These are phyloP conservation scores for Volutella citrinella DNA, from an alignment of 2,329 filamentous ascomycete species.

Conservation along the genomic window DNA sequence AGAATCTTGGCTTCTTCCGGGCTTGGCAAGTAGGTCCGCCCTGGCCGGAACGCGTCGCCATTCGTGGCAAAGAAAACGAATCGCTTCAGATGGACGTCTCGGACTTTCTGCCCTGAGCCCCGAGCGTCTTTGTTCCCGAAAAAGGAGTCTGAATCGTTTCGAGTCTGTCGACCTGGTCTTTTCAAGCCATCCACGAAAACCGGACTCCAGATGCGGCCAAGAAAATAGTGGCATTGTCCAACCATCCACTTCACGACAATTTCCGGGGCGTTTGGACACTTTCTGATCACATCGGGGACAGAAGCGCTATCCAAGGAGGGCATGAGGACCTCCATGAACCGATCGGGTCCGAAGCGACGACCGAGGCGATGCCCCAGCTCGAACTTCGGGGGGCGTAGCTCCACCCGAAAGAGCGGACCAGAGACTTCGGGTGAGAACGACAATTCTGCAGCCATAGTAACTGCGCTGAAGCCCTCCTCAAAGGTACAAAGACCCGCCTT, in stretches of 20 bases:
- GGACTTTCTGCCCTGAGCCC: too few species aligned
- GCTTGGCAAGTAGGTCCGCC: conserved; percentile 15
- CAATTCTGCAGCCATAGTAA: conserved; percentile 44
- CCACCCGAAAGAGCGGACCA: conserved; percentile 43
- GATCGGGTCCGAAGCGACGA: conserved; percentile 55
- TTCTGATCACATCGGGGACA: conserved; percentile 25
- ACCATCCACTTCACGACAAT: conserved; percentile 30
- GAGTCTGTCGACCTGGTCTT: too few species aligned
- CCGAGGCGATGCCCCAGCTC: conserved; percentile 50
- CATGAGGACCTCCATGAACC: conserved; percentile 55
- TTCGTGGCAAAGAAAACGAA: conserved; percentile 55
- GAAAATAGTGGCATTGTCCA: conserved; percentile 36
- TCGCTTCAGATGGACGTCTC: conserved; percentile 32
- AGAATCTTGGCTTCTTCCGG: conserved; percentile 20
- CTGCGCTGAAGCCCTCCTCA: conserved; percentile 30
- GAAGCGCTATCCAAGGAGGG: conserved; percentile 38
- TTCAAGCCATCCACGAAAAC: too few species aligned
- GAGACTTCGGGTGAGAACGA: conserved; percentile 30
- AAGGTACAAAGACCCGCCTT: conserved; percentile 37
- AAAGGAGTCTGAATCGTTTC: conserved; percentile 37
- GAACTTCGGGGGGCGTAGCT: conserved; percentile 46
- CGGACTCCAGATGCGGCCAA: conserved; percentile 45
- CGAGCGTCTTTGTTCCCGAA: too few species aligned
- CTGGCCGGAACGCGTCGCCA: conserved; percentile 39
- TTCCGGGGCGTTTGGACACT: conserved; percentile 29